phyloP scores from a whole-genome alignment of 2,329 filamentous ascomycete genomes.

The Sordariomycetes sp. region DNA sequence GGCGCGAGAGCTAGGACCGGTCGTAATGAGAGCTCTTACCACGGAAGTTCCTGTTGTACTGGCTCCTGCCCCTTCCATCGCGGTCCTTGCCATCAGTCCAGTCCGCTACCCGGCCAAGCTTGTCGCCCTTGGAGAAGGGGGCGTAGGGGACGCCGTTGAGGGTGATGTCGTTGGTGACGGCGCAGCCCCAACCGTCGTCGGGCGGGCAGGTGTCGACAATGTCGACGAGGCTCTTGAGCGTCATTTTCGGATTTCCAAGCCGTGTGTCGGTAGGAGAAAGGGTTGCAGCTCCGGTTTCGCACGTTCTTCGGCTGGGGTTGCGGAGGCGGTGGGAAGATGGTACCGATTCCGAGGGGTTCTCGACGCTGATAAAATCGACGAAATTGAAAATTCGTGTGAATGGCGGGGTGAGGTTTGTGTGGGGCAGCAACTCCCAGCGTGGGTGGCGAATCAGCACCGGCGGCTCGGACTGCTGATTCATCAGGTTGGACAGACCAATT shows the following conservation, averaged over 20 bases:
- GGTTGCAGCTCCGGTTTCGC: neutral
- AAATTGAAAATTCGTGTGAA: slow-evolving; percentile 7
- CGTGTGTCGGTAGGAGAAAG: neutral
- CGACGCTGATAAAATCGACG: slow-evolving; percentile 2
- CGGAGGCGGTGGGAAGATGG: neutral
- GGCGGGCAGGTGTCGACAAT: slow-evolving; percentile 28
- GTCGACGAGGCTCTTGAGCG: slow-evolving; percentile 4
- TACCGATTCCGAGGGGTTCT: neutral
- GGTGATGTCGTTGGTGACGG: slow-evolving; percentile 71
- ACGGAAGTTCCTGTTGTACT: slow-evolving; percentile 89
- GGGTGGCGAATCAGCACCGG: neutral
- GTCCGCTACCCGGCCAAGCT: slow-evolving; percentile 97
- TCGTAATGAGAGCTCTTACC: slow-evolving; percentile 35
- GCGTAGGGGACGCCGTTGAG: slow-evolving; percentile 93
- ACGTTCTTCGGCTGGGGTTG: neutral
- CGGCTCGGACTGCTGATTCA: neutral
- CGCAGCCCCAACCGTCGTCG: slow-evolving; percentile 77
- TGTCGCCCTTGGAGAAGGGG: slow-evolving; percentile 97
- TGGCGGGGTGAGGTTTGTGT: slow-evolving; percentile 6
- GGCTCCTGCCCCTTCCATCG: slow-evolving; percentile 56
- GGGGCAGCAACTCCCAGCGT: neutral
- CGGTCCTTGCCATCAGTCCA: slow-evolving; percentile 93
- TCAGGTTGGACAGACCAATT: neutral
- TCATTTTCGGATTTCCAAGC: neutral
- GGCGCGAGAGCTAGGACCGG: neutral